phyloP scores from a whole-genome alignment of 345 rosid genomes.

The Punica granatum region DNA sequence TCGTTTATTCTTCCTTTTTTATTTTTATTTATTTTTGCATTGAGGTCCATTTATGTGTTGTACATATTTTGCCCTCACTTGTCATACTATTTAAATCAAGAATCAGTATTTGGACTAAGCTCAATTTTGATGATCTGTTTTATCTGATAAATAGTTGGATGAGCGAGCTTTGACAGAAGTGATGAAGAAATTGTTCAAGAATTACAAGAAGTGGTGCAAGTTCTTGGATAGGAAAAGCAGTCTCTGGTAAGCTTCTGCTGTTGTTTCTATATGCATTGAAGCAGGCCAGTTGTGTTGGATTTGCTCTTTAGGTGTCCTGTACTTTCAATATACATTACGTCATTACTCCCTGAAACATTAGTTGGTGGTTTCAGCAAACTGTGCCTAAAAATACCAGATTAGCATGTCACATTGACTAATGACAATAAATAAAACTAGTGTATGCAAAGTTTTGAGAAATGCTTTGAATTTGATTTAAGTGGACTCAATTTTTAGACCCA shows the following conservation, averaged over 20 bases:
- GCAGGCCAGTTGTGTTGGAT: neutral
- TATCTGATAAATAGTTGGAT: conserved; percentile 59
- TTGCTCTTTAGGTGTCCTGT: neutral
- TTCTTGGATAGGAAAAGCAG: conserved; percentile 94
- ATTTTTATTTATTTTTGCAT: neutral
- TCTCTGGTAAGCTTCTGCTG: conserved; percentile 58
- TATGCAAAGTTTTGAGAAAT: neutral
- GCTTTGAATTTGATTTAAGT: neutral
- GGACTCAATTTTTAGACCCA: neutral
- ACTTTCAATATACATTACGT: neutral
- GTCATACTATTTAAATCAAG: neutral
- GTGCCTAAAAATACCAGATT: neutral
- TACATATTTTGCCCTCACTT: neutral
- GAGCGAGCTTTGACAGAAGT: conserved; percentile 91
- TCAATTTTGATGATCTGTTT: conserved; percentile 35
- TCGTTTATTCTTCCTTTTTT: neutral
- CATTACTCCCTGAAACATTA: neutral
- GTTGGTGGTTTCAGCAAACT: neutral
- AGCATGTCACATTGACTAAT: neutral
- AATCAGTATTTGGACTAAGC: neutral
- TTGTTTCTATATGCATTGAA: neutral
- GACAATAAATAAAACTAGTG: neutral
- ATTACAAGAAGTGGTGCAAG: conserved; percentile 98
- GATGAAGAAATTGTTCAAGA: conserved; percentile 99
- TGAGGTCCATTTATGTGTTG: neutral